Evolutionary conservation across 139 green algal species (phyloP), one percentile per base, ranked within the genome.

Genomic region (Chlorella sp.): DNA sequence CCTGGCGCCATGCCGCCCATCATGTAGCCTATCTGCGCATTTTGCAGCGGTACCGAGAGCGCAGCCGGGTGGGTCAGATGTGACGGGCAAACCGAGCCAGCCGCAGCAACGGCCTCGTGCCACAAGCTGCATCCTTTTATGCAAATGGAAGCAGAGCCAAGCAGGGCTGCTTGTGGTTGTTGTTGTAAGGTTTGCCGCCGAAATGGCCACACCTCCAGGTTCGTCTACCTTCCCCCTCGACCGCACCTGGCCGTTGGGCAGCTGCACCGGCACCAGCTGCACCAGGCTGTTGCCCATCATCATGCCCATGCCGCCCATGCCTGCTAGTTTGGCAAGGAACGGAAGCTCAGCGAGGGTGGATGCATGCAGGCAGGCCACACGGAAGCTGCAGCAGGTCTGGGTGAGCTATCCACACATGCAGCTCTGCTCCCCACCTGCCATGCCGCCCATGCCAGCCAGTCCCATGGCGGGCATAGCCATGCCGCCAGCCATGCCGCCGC

Each of bases 211-310:
- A 8, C 14, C 30, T 17, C 8, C 26, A 36, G 3, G 2, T 17
- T 32, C 17, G 64, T 4, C 20, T 2, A 40, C 32, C 34, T 36
- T 30, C 30, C 41, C 36, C 19, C 38, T 9, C 80, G 8, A 24
- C 51, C 51, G 51, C 75, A 89, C 80, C 84, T 92, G 89, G 28
- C 89, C 89, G 81, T 92, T 91, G 38, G 90, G 90, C 64, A 94
- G 83, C 82, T 92, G 89, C 67, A 93, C 88, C 9, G 90, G 89
- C 19, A 94, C 83, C 78, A 94, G 85, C 26, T 73, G 68, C 67
- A 90, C 70, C 76, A 86, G 58, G 65, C 74, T 72, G 46, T 69
- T 79, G 38, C 65, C 85, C 67, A 81, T 85, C 75, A 76, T 88
- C 56, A 82, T 64, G 38, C 78, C 78, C 68, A 75, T 75, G 38